Conservation (phyloP, 2,329 filamentous ascomycete species). For the Lecanicillium sp. region DNA sequence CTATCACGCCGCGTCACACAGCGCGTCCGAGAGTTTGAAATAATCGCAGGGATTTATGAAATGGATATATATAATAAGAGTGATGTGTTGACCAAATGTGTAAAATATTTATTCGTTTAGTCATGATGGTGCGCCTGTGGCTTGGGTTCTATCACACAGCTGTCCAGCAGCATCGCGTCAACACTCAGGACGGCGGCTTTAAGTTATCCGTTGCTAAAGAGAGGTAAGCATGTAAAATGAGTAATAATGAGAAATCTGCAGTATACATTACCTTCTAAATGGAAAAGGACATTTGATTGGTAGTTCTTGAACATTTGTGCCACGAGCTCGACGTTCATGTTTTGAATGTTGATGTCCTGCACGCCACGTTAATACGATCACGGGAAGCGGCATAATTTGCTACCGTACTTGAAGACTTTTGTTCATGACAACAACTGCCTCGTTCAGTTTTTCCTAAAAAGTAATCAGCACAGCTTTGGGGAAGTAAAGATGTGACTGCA, state of each 20-base stretch:
- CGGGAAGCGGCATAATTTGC: no score
- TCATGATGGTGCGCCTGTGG: background rate
- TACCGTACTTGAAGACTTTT: constrained; percentile 70
- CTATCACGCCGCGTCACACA: constrained; percentile 1
- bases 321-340: constrained; percentile 97
- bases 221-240: constrained; percentile 13
- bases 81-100: no score
- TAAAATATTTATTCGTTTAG: background rate
- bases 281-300: constrained; percentile 94
- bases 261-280: constrained; percentile 71
- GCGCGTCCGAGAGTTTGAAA: background rate
- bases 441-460: constrained; percentile 90
- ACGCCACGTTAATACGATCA: constrained; percentile 3
- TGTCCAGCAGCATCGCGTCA: background rate
- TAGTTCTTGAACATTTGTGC: constrained; percentile 99
- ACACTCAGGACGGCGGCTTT: constrained; percentile 62
- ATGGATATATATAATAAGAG: no score
- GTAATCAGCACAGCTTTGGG: background rate
- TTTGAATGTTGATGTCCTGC: constrained; percentile 95
- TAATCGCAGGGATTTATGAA: no score
- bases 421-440: constrained; percentile 87
- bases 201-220: constrained; percentile 70
- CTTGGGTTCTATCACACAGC: background rate
- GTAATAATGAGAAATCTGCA: background rate
- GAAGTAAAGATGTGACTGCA: constrained; percentile 29